Conservation (phyloP, 192 early-diverging fungal species). For the Entomortierella chlamydospora region DNA sequence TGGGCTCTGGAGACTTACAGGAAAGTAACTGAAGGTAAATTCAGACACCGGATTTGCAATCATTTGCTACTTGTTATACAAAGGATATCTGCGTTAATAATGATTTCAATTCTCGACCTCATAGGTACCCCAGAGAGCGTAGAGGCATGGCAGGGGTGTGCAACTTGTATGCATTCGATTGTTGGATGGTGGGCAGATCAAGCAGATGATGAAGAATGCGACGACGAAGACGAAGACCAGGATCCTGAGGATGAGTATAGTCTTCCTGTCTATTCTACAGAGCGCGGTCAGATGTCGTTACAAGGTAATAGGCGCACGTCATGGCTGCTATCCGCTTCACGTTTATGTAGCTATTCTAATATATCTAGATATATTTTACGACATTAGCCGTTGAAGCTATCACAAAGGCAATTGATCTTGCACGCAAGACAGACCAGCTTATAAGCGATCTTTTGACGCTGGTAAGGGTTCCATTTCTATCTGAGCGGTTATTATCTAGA, state of each 20-base stretch:
- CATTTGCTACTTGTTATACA: not conserved
- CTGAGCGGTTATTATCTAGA: not conserved
- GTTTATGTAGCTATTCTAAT: too few species aligned
- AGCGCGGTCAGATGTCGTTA: slow-evolving; percentile 43
- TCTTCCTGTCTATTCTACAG: slow-evolving; percentile 43
- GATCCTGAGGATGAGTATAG: slow-evolving; percentile 48
- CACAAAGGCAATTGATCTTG: slow-evolving; percentile 42
- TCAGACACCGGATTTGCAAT: not conserved
- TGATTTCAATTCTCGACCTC: not conserved
- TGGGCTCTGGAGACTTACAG: slow-evolving; percentile 47
- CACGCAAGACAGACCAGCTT: slow-evolving; percentile 22
- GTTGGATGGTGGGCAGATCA: slow-evolving; percentile 55
- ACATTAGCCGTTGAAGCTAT: slow-evolving; percentile 37
- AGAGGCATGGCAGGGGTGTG: slow-evolving; percentile 51
- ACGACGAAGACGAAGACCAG: slow-evolving; percentile 34
- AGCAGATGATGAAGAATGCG: slow-evolving; percentile 39
- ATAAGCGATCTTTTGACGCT: slow-evolving; percentile 45
- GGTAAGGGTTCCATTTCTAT: slow-evolving; percentile 13
- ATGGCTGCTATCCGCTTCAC: not conserved
- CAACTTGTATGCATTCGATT: slow-evolving; percentile 52
- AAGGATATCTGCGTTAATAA: not conserved
- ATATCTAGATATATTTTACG: too few species aligned
- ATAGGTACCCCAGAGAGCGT: slow-evolving; percentile 38
- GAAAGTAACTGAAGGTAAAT: slow-evolving; percentile 29
- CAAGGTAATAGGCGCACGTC: slow-evolving; percentile 20